Conservation (phyloP, 257 asterid species). For the Nicotiana tomentosiformis region DNA sequence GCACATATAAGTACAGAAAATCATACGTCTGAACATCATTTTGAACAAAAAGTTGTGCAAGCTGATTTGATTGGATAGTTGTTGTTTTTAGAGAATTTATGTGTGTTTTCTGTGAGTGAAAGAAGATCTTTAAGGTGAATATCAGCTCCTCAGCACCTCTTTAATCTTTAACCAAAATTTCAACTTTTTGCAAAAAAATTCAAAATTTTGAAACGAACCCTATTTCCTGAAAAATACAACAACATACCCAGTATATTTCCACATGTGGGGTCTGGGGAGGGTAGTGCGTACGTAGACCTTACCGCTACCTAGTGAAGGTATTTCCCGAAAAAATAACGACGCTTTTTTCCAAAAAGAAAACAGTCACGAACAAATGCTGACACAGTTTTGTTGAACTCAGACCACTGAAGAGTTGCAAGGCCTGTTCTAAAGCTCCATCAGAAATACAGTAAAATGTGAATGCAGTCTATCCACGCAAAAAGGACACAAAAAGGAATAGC, state of each 20-base stretch:
- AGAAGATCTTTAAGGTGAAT: neutral
- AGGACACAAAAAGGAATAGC: neutral
- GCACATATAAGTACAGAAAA: neutral
- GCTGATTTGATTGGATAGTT: neutral
- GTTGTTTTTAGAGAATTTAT: neutral
- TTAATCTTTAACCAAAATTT: neutral
- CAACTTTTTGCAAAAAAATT: neutral
- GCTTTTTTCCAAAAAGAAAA: neutral
- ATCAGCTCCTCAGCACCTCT: neutral
- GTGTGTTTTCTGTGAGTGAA: neutral
- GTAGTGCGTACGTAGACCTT: too few relatives aligned
- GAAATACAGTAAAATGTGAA: neutral
- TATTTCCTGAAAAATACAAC: neutral
- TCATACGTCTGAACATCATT: neutral
- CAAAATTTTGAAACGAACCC: neutral
- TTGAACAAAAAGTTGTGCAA: neutral
- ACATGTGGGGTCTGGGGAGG: too few relatives aligned
- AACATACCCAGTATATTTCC: too few relatives aligned
- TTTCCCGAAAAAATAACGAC: neutral
- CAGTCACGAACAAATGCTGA: neutral
- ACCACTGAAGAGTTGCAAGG: neutral
- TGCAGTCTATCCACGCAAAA: neutral
- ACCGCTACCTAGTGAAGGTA: too few relatives aligned
- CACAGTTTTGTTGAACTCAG: neutral
- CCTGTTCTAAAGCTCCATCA: neutral